These are phyloP conservation scores for Amylostereum areolatum DNA, from an alignment of 1,284 basidiomycete species.

Conservation along the genomic window DNA sequence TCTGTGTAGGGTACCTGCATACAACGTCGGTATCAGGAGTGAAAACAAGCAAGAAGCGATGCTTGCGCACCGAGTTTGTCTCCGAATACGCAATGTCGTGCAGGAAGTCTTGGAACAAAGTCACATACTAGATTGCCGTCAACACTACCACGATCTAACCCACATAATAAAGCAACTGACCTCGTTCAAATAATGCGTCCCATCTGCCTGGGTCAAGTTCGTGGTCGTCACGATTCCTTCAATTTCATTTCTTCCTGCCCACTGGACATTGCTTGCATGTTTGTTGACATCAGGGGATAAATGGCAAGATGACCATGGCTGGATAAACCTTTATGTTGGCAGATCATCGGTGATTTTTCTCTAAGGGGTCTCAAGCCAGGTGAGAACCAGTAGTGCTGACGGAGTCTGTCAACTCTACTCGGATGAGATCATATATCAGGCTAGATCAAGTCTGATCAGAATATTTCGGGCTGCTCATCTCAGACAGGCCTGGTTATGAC, in stretches of 20 bases:
- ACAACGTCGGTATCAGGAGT: neutral
- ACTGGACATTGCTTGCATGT: constrained; percentile 55
- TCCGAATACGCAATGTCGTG: constrained; percentile 44
- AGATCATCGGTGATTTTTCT: too few relatives aligned
- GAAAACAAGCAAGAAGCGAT: neutral
- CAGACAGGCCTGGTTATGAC: too few relatives aligned
- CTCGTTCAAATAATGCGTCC: constrained; percentile 43
- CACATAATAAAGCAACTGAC: constrained; percentile 27
- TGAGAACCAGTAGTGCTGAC: too few relatives aligned
- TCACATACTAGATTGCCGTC: constrained; percentile 32
- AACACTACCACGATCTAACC: constrained; percentile 1
- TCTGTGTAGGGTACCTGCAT: constrained; percentile 53
- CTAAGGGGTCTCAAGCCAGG: too few relatives aligned
- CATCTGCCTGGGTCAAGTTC: constrained; percentile 32
- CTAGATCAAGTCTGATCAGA: too few relatives aligned
- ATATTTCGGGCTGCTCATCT: too few relatives aligned
- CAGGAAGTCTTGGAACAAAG: constrained; percentile 49
- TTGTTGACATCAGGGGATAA: too few relatives aligned
- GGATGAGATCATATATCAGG: too few relatives aligned
- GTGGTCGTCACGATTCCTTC: constrained; percentile 44
- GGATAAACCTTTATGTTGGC: too few relatives aligned
- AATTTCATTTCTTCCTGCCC: constrained; percentile 60
- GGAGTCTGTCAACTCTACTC: too few relatives aligned
- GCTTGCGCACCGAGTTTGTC: constrained; percentile 38
- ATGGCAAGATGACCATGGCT: too few relatives aligned